phyloP scores from a whole-genome alignment of 2,329 filamentous ascomycete species.

The Neocucurbitaria cava region DNA sequence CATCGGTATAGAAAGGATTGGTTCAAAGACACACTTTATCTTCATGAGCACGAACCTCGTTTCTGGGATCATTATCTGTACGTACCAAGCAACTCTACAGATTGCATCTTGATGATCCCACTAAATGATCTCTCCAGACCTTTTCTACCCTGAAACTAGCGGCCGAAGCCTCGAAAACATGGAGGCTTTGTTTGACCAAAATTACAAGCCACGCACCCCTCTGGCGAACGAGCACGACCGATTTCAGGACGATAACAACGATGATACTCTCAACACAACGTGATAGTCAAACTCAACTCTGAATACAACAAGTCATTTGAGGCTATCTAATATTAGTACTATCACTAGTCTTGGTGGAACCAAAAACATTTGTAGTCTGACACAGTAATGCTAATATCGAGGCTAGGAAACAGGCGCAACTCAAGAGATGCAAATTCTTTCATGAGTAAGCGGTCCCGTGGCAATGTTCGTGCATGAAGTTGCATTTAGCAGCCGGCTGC shows the following conservation, averaged over 20 bases:
- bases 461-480: too few relatives aligned
- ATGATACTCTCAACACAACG: too few relatives aligned
- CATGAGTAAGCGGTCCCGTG: too few relatives aligned
- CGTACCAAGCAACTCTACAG: neutral
- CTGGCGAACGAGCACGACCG: conserved; percentile 31
- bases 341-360: too few relatives aligned
- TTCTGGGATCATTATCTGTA: conserved; percentile 39
- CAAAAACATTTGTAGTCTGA: too few relatives aligned
- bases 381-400: too few relatives aligned
- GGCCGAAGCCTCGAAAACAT: conserved; percentile 67
- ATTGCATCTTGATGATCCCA: neutral
- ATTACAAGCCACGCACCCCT: conserved; percentile 32
- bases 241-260: conserved; percentile 20
- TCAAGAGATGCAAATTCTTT: too few relatives aligned
- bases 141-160: conserved; percentile 66
- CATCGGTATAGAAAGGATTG: conserved; percentile 59
- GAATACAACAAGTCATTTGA: too few relatives aligned
- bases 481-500: neutral
- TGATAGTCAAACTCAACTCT: too few relatives aligned
- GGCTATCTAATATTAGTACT: too few relatives aligned
- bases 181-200: conserved; percentile 65
- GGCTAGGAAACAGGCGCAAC: too few relatives aligned
- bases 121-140: conserved; percentile 9
- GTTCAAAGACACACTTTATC: conserved; percentile 63
- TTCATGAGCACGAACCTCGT: conserved; percentile 62